Conservation (phyloP, 768 basidiomycete species). For the Pluteus cervinus region DNA sequence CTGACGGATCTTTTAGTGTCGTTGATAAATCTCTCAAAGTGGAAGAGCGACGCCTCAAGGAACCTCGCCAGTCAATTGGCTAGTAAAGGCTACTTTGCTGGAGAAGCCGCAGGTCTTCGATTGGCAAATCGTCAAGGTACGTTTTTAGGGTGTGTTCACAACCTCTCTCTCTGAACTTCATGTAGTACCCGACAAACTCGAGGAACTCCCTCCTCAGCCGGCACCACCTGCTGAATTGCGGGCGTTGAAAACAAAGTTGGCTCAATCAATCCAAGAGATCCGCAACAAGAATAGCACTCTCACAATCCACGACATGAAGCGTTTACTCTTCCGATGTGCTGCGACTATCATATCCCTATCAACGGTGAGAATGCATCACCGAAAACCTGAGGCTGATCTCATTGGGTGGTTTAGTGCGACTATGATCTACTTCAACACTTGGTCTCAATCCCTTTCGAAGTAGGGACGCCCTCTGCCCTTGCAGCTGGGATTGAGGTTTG, state of each 20-base stretch:
- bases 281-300: slow-evolving; percentile 65
- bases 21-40: slow-evolving; percentile 45
- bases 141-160: slow-evolving; percentile 11
- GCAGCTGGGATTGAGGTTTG: slow-evolving; percentile 89
- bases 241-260: slow-evolving; percentile 63
- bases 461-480: slow-evolving; percentile 82
- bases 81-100: slow-evolving; percentile 84
- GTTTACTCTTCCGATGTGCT: slow-evolving; percentile 82
- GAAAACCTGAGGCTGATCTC: neutral
- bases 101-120: slow-evolving; percentile 78
- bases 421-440: slow-evolving; percentile 82
- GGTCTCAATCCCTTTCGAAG: slow-evolving; percentile 82
- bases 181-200: slow-evolving; percentile 51
- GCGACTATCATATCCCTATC: slow-evolving; percentile 68
- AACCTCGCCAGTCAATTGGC: slow-evolving; percentile 80
- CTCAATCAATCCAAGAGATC: slow-evolving; percentile 60
- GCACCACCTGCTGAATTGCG: slow-evolving; percentile 58
- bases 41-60: slow-evolving; percentile 80
- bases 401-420: slow-evolving; percentile 52
- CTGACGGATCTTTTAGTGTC: slow-evolving; percentile 36
- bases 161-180: neutral
- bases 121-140: slow-evolving; percentile 61
- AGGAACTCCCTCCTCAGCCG: slow-evolving; percentile 53
- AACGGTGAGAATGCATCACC: slow-evolving; percentile 35
- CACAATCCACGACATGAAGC: slow-evolving; percentile 77